Evolutionary conservation across 2,329 filamentous ascomycete genomes (phyloP), one percentile per base, ranked within the genome.

Genomic region (Pleoardoris graminearum): DNA sequence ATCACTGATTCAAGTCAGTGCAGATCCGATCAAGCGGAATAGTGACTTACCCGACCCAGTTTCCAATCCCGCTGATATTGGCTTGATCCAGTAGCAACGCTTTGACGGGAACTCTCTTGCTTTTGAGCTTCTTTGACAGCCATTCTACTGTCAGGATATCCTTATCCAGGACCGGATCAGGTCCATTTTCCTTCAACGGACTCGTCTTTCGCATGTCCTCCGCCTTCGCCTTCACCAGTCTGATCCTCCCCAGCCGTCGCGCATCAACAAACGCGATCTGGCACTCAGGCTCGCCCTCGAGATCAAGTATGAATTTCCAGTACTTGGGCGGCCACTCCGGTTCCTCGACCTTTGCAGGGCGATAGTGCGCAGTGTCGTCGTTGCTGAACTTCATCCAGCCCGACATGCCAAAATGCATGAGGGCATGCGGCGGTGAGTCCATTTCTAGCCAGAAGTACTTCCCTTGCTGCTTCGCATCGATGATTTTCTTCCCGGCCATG

Each of bases 361-460:
- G 88, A 75, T 96, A 94, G 74, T 94, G 92, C 27, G 85, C 85
- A 3, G 88, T 91, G 54, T 87, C 84, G 51, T 90, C 86, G 56
- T 87, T 86, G 59, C 84, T 87, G 69, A 97, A 91, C 65, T 96
- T 89, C 46, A 97, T 81, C 94, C 94, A 97, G 6, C 94, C 85
- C 14, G 69, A 65, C 73, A 75, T 83, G 36, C 91, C 91, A 63
- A 95, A 86, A 72, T 96, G 91, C 85, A 96, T 91, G 25, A 97
- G 84, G 0, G 89, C 84, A 74, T 97, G 94, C 1, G 93, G 92
- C 10, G 90, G 82, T 8, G 82, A 81, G 22, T 83, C 82, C 83
- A 90, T 89, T 32, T 90, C 86, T 19, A 97, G 79, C 80, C 94
- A 99, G 72, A 99, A 97, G 70, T 97, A 97, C 81, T 97, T 99